A percentile compares a stretch with the other conserved stretches of the same genome.
These are phyloP conservation scores for Glaciozyma antarctica DNA, from an alignment of 768 basidiomycete genomes.

Conservation along the genomic window DNA sequence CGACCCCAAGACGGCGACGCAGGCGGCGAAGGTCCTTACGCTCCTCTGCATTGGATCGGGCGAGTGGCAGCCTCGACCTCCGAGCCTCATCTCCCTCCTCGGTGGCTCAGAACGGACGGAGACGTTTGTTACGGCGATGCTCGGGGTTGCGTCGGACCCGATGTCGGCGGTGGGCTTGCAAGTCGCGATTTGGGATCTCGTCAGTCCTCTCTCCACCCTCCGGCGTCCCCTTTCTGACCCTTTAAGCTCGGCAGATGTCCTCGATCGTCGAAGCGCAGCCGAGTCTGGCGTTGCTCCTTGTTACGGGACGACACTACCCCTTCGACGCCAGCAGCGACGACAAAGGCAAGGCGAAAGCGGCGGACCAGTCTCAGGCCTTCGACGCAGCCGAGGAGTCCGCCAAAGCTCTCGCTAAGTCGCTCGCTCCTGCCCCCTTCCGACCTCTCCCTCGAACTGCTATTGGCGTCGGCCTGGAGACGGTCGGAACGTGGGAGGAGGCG, in stretches of 20 bases:
- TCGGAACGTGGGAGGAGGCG: slow-evolving; percentile 60
- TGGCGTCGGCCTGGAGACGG: slow-evolving; percentile 55
- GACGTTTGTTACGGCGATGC: slow-evolving; percentile 16
- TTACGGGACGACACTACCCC: slow-evolving; percentile 57
- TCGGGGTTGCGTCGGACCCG: slow-evolving; percentile 21
- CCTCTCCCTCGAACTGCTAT: slow-evolving; percentile 48
- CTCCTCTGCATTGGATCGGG: slow-evolving; percentile 10
- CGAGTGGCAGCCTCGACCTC: slow-evolving; percentile 38
- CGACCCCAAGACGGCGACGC: slow-evolving; percentile 2
- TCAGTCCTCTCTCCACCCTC: slow-evolving; percentile 37
- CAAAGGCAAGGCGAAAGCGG: slow-evolving; percentile 33
- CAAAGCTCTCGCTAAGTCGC: slow-evolving; percentile 33
- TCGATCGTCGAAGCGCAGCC: slow-evolving; percentile 77
- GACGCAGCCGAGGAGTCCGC: slow-evolving; percentile 35
- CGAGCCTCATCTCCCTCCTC: slow-evolving; percentile 68
- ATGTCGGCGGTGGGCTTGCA: slow-evolving; percentile 44
- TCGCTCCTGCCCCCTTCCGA: slow-evolving; percentile 3
- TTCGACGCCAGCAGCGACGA: slow-evolving; percentile 38
- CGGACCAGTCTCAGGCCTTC: slow-evolving; percentile 24
- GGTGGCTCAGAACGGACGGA: slow-evolving; percentile 60
- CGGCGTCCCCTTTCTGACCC: neutral
- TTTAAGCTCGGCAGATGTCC: slow-evolving; percentile 33
- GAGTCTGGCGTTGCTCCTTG: slow-evolving; percentile 67
- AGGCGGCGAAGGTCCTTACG: slow-evolving; percentile 14
- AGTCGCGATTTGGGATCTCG: slow-evolving; percentile 72